Evolutionary conservation across 2,329 filamentous ascomycete species (phyloP), one percentile per base, ranked within the genome.

Genomic region (Colletotrichum sp.): DNA sequence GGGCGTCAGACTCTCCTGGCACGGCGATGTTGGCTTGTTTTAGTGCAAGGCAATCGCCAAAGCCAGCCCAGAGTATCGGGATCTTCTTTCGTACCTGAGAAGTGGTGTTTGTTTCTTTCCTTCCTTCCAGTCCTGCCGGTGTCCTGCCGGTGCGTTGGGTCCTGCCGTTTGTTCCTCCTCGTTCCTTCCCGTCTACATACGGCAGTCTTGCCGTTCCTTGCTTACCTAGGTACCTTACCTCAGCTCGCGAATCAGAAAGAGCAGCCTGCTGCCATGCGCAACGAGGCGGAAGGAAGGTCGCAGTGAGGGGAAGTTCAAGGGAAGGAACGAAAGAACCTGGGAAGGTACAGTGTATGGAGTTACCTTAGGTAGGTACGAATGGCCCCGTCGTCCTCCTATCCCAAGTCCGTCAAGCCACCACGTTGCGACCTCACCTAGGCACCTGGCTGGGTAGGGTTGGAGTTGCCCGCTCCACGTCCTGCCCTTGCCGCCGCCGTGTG

Each of bases 341-440:
- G 43, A 21, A n/a, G 43, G n/a, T 47, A 47, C n/a, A 24, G 24
- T 24, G 24, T 24, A 24, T 24, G 24, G 24, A 24, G 24, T 24
- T 24, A 24, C 24, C 24, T 24, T 24, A 4, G 24, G 24, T 27
- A 27, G 24, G 24, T 27, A 27, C 24, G 43, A 47, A 21, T n/a
- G 21, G 43, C 24, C 64, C 61, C 43, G 18, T 38, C 47, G 24
- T 31, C 51, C 51, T 57, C 24, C 24, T 6, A 21, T 57, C 62
- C 62, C 18, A 21, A 62, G 33, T 34, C 18, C 38, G 55, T 66
- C 38, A 66, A 66, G 71, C 71, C 66, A 72, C 61, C 70, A 72
- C 70, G 71, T 70, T 66, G 61, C 38, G 61, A 29, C 21, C 59
- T 55, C 58, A 13, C 43, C 43, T n/a, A n/a, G 31, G 31, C 9